Conservation (phyloP, 331 rosid genomes). For the Rosa hybrid region DNA sequence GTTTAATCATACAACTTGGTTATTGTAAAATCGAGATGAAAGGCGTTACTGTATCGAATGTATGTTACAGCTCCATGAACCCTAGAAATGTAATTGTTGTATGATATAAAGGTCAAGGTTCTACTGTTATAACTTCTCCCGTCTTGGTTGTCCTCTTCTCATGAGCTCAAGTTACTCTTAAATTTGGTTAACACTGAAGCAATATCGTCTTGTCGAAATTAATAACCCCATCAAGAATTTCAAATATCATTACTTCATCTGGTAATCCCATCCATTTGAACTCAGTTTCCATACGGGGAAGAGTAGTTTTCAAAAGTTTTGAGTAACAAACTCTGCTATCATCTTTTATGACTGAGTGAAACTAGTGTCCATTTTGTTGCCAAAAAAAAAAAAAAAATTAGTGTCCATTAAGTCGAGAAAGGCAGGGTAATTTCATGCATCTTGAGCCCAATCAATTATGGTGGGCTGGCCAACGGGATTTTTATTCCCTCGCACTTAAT, state of each 20-base stretch:
- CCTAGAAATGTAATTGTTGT: slow-evolving; percentile 14
- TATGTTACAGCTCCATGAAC: slow-evolving; percentile 16
- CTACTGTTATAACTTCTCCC: neutral
- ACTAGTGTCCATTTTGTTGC: too few species aligned
- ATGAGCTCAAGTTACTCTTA: neutral
- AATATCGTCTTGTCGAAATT: neutral
- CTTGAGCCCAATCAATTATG: too few species aligned
- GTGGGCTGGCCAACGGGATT: too few species aligned
- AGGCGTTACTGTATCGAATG: slow-evolving; percentile 15
- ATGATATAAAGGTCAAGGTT: neutral
- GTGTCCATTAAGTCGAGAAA: too few species aligned
- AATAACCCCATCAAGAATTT: too few species aligned
- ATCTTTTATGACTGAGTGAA: too few species aligned
- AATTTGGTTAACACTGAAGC: neutral
- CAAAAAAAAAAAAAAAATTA: too few species aligned
- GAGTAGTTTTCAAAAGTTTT: too few species aligned
- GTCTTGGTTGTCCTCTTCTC: neutral
- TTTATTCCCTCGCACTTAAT: too few species aligned
- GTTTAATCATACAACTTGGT: slow-evolving; percentile 21
- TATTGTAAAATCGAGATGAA: slow-evolving; percentile 8
- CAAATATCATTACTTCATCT: neutral
- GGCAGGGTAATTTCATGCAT: too few species aligned
- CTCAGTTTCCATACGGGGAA: too few species aligned
- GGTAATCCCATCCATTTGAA: neutral
- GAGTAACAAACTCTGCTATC: too few species aligned